Evolutionary conservation across 2,329 filamentous ascomycete genomes (phyloP).

Genomic region (Exserohilum rostratum): DNA sequence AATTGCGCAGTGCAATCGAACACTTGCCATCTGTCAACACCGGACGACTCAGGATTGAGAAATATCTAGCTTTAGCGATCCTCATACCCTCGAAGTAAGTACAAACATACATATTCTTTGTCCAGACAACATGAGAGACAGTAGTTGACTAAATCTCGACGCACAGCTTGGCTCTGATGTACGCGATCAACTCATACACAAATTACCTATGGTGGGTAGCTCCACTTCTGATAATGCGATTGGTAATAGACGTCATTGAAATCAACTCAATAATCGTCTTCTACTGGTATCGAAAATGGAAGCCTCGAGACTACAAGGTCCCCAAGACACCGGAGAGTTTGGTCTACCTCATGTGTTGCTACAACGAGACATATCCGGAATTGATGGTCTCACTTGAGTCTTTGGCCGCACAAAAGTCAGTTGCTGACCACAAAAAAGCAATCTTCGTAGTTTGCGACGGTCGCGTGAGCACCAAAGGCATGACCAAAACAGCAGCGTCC

Average conservation of each 20-base stretch:
- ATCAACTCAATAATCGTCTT: slow-evolving; percentile 2
- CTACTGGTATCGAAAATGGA: background rate
- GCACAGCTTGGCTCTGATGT: background rate
- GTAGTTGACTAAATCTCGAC: background rate
- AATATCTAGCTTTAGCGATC: background rate
- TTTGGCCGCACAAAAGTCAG: slow-evolving; percentile 3
- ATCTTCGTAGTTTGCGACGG: slow-evolving; percentile 10
- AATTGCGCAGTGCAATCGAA: slow-evolving; percentile 5
- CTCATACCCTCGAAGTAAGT: slow-evolving; percentile 8
- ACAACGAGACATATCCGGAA: slow-evolving; percentile 7
- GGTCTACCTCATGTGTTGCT: slow-evolving; percentile 6
- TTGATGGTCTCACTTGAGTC: slow-evolving; percentile 8
- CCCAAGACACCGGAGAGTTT: slow-evolving; percentile 1
- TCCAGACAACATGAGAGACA: background rate
- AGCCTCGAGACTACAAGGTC: background rate
- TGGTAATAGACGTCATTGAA: slow-evolving; percentile 1
- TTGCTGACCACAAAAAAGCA: slow-evolving; percentile 7
- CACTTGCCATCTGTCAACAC: slow-evolving; percentile 1
- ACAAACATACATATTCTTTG: too few species aligned
- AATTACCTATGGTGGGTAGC: background rate
- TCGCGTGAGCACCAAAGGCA: slow-evolving; percentile 7
- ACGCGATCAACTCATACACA: background rate
- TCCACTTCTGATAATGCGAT: background rate
- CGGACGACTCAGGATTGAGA: slow-evolving; percentile 1
- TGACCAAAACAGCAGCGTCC: slow-evolving; percentile 6